Conservation (phyloP, 495 filamentous ascomycete species). For the Talaromyces wortmannii region DNA sequence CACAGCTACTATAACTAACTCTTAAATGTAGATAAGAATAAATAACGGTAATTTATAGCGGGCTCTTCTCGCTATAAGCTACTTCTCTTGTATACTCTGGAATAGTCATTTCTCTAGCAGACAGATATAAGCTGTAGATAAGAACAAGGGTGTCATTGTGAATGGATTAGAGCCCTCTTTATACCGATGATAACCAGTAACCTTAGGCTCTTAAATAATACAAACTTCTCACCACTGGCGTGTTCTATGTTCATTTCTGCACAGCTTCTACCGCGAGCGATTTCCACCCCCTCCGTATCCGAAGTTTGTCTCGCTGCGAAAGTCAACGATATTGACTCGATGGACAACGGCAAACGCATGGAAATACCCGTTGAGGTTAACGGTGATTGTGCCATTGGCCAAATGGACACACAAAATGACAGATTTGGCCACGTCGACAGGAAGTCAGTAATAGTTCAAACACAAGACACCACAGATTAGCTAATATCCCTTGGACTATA, state of each 20-base stretch:
- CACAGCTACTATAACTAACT: background rate
- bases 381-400: background rate
- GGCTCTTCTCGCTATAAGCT: background rate
- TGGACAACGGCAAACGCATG: background rate
- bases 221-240: background rate
- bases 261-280: background rate
- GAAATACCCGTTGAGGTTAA: background rate
- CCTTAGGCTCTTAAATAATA: background rate
- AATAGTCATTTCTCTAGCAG: background rate
- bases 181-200: background rate
- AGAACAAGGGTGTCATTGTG: background rate
- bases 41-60: background rate
- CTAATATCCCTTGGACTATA: background rate
- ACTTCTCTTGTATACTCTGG: background rate
- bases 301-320: background rate
- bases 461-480: background rate
- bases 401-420: background rate
- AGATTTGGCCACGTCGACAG: background rate
- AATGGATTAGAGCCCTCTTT: background rate
- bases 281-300: background rate
- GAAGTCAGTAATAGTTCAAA: background rate
- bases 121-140: background rate
- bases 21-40: background rate
- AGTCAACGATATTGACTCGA: background rate
- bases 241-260: background rate